Evolutionary conservation across 306 rosid genomes (phyloP).

Genomic region (Vigna unguiculata): DNA sequence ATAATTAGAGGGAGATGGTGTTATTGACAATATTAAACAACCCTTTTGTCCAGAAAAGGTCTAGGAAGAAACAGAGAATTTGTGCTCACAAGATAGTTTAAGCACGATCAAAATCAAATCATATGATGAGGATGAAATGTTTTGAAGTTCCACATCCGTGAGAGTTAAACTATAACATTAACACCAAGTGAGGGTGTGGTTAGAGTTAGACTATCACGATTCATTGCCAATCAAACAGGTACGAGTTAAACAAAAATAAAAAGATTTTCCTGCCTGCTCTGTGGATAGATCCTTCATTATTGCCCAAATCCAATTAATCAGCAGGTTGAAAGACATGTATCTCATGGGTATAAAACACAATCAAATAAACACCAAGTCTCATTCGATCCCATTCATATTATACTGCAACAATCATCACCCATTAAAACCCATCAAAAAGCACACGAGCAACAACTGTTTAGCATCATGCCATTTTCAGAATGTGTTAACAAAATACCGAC

Average conservation of each 20-base stretch:
- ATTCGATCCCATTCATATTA: not conserved
- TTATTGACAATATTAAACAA: slow-evolving; percentile 3
- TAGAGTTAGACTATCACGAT: not conserved
- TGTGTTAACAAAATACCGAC: not conserved
- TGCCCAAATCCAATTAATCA: no score
- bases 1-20: not conserved
- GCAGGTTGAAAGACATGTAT: not conserved
- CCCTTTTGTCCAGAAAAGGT: not conserved
- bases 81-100: slow-evolving; percentile 20
- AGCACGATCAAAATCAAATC: not conserved
- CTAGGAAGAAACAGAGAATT: not conserved
- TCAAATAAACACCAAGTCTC: slow-evolving; percentile 6
- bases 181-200: not conserved
- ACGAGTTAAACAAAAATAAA: not conserved
- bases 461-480: slow-evolving; percentile 28
- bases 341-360: not conserved
- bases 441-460: not conserved
- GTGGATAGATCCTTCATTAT: slow-evolving; percentile 1
- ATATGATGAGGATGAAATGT: slow-evolving; percentile 10
- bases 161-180: slow-evolving; percentile 7
- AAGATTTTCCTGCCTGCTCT: not conserved
- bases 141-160: not conserved
- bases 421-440: not conserved
- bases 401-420: not conserved
- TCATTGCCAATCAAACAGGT: not conserved